These are phyloP conservation scores for Ephemerocybe angulata DNA, from an alignment of 768 basidiomycete species.

Conservation along the genomic window DNA sequence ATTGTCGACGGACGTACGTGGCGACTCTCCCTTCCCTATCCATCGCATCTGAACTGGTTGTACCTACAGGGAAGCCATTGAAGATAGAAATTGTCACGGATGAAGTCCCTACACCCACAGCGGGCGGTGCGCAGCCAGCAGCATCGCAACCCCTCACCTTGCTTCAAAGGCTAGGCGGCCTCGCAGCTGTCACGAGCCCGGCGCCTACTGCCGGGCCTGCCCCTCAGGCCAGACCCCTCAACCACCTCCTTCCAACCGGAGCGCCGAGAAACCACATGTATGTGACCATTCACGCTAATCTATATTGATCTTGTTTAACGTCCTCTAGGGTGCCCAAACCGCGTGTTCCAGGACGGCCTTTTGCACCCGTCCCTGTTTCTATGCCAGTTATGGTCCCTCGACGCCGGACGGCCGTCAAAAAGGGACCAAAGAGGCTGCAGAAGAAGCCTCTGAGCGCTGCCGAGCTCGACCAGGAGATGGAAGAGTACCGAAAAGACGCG, in stretches of 20 bases:
- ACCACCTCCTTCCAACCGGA: background rate
- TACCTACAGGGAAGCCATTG: constrained; percentile 65
- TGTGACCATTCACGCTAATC: no score
- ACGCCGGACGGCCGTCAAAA: constrained; percentile 53
- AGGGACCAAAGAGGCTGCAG: constrained; percentile 71
- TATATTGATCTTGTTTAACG: no score
- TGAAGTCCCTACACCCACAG: constrained; percentile 22
- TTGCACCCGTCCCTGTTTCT: no score
- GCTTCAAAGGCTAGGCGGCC: constrained; percentile 11
- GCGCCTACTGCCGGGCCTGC: no score
- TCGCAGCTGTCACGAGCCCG: constrained; percentile 3
- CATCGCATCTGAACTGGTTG: background rate
- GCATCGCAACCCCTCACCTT: constrained; percentile 12
- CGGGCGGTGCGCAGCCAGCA: no score
- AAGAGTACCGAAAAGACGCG: constrained; percentile 50
- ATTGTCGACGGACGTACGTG: constrained; percentile 62
- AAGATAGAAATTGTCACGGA: constrained; percentile 63
- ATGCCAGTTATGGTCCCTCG: constrained; percentile 31
- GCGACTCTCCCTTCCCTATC: background rate
- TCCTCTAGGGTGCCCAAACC: background rate
- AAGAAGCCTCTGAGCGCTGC: constrained; percentile 47
- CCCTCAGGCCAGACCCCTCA: no score
- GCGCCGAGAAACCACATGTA: no score
- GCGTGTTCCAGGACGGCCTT: background rate
- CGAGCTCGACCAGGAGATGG: constrained; percentile 78